Conservation (phyloP, 2,329 filamentous ascomycete species). For the Scolecobasidium constrictum region DNA sequence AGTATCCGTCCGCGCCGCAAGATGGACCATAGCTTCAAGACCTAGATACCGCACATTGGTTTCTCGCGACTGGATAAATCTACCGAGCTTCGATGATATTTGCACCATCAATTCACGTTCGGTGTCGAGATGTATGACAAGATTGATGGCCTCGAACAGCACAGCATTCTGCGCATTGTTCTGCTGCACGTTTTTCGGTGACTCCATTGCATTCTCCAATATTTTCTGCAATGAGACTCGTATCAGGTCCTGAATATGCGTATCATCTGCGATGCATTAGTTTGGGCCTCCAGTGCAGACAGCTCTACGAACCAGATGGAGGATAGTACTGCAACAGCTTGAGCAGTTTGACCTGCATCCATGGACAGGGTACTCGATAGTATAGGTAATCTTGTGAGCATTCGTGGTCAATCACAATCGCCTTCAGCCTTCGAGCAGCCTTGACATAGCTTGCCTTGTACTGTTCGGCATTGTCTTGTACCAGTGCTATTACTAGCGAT, state of each 20-base stretch:
- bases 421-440: constrained; percentile 78
- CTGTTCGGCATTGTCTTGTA: constrained; percentile 86
- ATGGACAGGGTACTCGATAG: constrained; percentile 98
- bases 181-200: constrained; percentile 96
- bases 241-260: constrained; percentile 82
- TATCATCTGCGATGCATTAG: constrained; percentile 57
- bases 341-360: constrained; percentile 93
- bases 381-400: constrained; percentile 89
- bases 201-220: constrained; percentile 80
- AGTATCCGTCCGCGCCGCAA: constrained; percentile 86
- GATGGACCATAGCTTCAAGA: constrained; percentile 94
- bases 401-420: constrained; percentile 82
- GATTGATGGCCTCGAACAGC: constrained; percentile 94
- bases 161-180: constrained; percentile 99
- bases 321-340: constrained; percentile 92
- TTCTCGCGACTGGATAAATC: constrained; percentile 93
- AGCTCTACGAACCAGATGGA: constrained; percentile 60
- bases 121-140: constrained; percentile 94
- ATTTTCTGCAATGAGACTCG: constrained; percentile 86
- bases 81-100: constrained; percentile 80
- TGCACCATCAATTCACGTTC: constrained; percentile 93
- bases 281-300: constrained; percentile 3
- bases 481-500: constrained; percentile 85
- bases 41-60: constrained; percentile 96
- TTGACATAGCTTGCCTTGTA: constrained; percentile 94